Evolutionary conservation across 1,139 yeast species (phyloP).

Genomic region (Debaryomyces subglobosus): DNA sequence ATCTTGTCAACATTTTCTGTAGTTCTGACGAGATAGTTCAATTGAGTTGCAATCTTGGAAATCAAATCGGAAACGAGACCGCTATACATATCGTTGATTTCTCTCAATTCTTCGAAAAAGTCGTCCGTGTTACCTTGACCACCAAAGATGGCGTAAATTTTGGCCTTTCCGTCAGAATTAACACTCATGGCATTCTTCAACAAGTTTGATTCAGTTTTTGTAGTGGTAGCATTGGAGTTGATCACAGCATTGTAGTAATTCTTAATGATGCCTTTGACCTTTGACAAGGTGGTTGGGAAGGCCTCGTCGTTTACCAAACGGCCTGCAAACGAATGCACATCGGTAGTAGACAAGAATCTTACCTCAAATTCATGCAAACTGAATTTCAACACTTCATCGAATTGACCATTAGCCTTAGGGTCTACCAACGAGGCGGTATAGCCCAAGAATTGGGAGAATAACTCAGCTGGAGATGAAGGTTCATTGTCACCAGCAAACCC

Average conservation of each 20-base stretch:
- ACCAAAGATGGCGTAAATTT: conserved; percentile 85
- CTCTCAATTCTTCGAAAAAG: conserved; percentile 94
- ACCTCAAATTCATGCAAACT: conserved; percentile 83
- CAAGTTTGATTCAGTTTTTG: conserved; percentile 49
- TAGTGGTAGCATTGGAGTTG: conserved; percentile 39
- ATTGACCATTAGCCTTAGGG: conserved; percentile 53
- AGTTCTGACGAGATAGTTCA: conserved; percentile 68
- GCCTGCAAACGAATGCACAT: conserved; percentile 90
- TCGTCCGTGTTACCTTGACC: conserved; percentile 99
- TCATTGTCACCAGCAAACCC: conserved; percentile 86
- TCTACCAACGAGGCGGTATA: conserved; percentile 65
- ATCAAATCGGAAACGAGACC: conserved; percentile 76
- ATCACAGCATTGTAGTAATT: conserved; percentile 70
- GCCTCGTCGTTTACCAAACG: conserved; percentile 56
- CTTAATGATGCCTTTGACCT: conserved; percentile 74
- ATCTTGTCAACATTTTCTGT: conserved; percentile 83
- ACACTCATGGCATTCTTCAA: conserved; percentile 46
- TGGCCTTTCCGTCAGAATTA: conserved; percentile 43
- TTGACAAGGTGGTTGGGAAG: conserved; percentile 67
- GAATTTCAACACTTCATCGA: conserved; percentile 68
- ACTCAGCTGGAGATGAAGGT: conserved; percentile 86
- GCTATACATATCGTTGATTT: conserved; percentile 73
- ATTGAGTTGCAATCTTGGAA: conserved; percentile 65
- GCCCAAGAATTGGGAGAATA: conserved; percentile 82
- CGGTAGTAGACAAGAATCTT: conserved; percentile 72